Base-by-base conservation (phyloP, 768 basidiomycete species). In the Lactarius sanguifluus region DNA sequence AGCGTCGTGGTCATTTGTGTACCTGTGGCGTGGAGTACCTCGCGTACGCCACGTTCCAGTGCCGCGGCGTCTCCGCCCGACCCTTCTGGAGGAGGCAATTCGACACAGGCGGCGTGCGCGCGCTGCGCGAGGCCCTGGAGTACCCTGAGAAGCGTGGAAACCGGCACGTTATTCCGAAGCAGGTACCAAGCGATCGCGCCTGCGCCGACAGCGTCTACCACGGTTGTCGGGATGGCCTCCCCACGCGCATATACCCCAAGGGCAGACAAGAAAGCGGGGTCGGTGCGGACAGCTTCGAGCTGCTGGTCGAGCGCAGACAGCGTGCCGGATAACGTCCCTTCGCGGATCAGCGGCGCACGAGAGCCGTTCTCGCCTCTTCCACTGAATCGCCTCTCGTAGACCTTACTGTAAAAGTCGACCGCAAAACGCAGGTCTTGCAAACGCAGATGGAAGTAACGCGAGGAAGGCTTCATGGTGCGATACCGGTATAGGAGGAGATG, bases 21-120 rank as follows among this genome's bases (percentile, higher is more conserved):
- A 1, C 96, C 96, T 0, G 95, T 91, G 0, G 87, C 85, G 72
- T 94, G 90, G 67, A 97, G 74, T 10, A 97, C 93, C 73, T 96
- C 91, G 71, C 86, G 88, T 68, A 98, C 94, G 0, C 88, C 89
- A 23, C 74, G 74, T 41, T 83, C 81, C 32, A 83, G 74, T n/a
- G 69, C 68, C 12, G 60, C 66, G 36, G 75, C 59, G 57, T 81
- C 75, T 16, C 64, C 61, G 2, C 57, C 57, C 30, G 76, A 85
- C 0, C 87, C 88, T 8, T 82, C 82, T 0, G 88, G 86, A 1
- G 80, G 78, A 8, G 83, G 76, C 3, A 74, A 74, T 10, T 77
- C 79, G 16, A 82, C 69, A 71, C 87, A 88, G 54, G 88, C 85
- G 41, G 76, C 69, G 71, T 87, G 84, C 2, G 89, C 88, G 57